Evolutionary conservation across 371 early-diverging fungal species (phyloP).

Genomic region (Chytridium lagenaria): DNA sequence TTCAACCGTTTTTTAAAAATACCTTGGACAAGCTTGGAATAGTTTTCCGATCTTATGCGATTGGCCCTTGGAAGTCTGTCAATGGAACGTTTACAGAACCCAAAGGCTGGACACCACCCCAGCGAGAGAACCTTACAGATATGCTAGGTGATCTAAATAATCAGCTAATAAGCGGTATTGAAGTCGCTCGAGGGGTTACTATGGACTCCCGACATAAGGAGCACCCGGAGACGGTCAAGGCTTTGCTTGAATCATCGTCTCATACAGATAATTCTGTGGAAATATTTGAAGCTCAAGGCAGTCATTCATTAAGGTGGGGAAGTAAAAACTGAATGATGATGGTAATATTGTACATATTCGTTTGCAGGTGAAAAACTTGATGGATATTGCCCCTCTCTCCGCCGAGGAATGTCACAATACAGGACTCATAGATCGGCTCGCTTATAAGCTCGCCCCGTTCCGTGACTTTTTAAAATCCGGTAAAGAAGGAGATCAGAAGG

Average conservation of each 20-base stretch:
- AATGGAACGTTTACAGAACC: conserved; percentile 55
- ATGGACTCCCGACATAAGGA: not conserved
- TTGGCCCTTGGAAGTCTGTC: conserved; percentile 60
- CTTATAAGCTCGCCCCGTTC: conserved; percentile 32
- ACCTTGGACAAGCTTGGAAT: conserved; percentile 60
- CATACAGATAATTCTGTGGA: too few relatives aligned
- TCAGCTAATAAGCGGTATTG: conserved; percentile 55
- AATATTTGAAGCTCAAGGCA: too few relatives aligned
- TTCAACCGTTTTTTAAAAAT: conserved; percentile 55
- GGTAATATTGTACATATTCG: too few relatives aligned
- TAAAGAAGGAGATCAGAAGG: not conserved
- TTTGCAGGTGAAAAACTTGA: conserved; percentile 23
- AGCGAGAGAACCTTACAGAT: conserved; percentile 56
- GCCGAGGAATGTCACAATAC: conserved; percentile 32
- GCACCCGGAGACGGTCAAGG: not conserved
- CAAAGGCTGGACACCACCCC: conserved; percentile 50
- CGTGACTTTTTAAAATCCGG: not conserved
- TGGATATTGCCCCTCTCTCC: conserved; percentile 39
- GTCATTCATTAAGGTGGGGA: too few relatives aligned
- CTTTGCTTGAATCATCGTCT: not conserved
- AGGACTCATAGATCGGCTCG: conserved; percentile 37
- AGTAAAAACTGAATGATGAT: too few relatives aligned
- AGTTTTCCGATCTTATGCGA: conserved; percentile 20
- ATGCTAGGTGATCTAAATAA: conserved; percentile 55
- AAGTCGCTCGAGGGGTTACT: conserved; percentile 35